Percentiles rank a stretch among this genome's conserved stretches.
phyloP scores from a whole-genome alignment of 768 basidiomycete genomes.

The Tricholoma matsutake region DNA sequence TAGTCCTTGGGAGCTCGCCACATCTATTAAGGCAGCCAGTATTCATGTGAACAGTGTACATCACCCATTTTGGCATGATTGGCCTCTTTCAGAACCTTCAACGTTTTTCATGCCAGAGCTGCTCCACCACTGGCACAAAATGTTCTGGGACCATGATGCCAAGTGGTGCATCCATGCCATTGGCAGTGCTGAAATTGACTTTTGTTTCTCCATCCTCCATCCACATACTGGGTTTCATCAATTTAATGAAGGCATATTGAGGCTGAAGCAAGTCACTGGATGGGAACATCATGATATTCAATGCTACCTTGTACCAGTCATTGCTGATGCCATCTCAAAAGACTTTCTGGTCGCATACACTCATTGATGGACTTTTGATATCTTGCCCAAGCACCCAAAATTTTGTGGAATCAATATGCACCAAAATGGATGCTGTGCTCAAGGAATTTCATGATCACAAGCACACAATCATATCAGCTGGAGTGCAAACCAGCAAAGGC shows the following conservation, averaged over 20 bases:
- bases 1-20: constrained; percentile 23
- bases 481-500: background rate
- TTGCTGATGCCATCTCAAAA: constrained; percentile 29
- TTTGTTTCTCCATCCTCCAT: constrained; percentile 35
- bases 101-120: constrained; percentile 33
- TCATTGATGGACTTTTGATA: constrained; percentile 4
- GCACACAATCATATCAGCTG: background rate
- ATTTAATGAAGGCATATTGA: constrained; percentile 35
- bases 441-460: constrained; percentile 1
- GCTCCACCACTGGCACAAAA: constrained; percentile 38
- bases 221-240: constrained; percentile 32
- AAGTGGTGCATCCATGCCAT: constrained; percentile 36
- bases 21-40: constrained; percentile 21
- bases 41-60: constrained; percentile 29
- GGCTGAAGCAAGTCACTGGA: constrained; percentile 41
- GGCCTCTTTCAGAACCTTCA: constrained; percentile 30
- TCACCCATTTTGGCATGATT: constrained; percentile 37
- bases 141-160: constrained; percentile 34
- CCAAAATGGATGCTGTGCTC: background rate
- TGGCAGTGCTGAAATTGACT: constrained; percentile 31
- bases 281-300: no score
- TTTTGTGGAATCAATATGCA: background rate
- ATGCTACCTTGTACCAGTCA: constrained; percentile 33
- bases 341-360: constrained; percentile 29
- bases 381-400: background rate